A percentile compares a stretch with the other conserved stretches of the same genome.
phyloP scores from a whole-genome alignment of 768 basidiomycete species.

The Podaxis carcinomalis region DNA sequence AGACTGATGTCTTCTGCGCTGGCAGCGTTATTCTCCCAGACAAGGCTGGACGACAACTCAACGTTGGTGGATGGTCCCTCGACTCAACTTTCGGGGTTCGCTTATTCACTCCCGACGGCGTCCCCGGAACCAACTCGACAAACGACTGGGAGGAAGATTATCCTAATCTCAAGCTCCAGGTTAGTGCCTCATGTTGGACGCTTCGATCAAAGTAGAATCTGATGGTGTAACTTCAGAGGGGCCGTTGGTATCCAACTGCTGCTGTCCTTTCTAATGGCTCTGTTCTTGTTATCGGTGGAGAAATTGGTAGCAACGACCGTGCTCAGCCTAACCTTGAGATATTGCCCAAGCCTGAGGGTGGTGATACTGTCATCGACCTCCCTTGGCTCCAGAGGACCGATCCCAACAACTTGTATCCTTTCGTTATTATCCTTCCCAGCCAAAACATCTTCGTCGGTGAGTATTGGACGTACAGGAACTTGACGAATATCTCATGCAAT shows the following conservation, averaged over 20 bases:
- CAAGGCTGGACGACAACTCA: conserved; percentile 60
- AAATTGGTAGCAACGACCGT: conserved; percentile 62
- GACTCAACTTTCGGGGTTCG: conserved; percentile 71
- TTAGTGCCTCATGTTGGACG: conserved; percentile 19
- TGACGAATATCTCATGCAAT: background rate
- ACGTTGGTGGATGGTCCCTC: conserved; percentile 68
- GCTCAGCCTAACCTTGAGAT: conserved; percentile 70
- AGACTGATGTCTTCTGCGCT: conserved; percentile 80
- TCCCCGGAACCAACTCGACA: conserved; percentile 63
- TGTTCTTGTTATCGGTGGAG: conserved; percentile 71
- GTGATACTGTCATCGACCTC: conserved; percentile 53
- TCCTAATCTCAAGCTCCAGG: conserved; percentile 55
- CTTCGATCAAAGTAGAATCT: background rate
- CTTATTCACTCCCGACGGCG: conserved; percentile 68
- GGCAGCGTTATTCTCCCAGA: conserved; percentile 72
- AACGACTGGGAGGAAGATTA: conserved; percentile 79
- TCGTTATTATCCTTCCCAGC: conserved; percentile 67
- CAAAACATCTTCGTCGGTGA: conserved; percentile 66
- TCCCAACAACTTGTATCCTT: conserved; percentile 80
- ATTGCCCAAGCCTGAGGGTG: conserved; percentile 63
- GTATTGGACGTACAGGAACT: conserved; percentile 15
- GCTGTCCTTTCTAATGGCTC: conserved; percentile 71
- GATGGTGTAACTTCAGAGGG: conserved; percentile 31
- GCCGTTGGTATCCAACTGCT: conserved; percentile 72
- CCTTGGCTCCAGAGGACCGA: conserved; percentile 70